Conservation (phyloP, 306 rosid species). For the Citrullus amarus region DNA sequence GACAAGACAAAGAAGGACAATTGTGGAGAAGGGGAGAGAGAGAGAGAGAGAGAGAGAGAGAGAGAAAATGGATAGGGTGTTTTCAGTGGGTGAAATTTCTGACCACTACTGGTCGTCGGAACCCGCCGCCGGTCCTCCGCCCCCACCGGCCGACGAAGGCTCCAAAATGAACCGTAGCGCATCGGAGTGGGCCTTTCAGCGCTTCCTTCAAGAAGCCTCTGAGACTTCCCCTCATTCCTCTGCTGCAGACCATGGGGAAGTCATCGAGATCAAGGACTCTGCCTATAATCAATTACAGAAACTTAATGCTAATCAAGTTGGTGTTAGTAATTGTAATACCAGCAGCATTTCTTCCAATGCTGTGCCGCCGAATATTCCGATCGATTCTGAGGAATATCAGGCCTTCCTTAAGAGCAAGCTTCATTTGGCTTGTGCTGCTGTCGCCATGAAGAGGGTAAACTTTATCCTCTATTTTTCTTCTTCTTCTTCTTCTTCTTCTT, state of each 20-base stretch:
- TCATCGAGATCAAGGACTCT: constrained; percentile 21
- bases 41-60: constrained; percentile 5
- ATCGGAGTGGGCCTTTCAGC: constrained; percentile 90
- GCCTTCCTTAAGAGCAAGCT: constrained; percentile 78
- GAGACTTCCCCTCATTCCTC: constrained; percentile 28
- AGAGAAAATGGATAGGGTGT: constrained; percentile 67
- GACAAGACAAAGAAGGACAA: neutral
- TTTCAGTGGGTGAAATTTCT: constrained; percentile 61
- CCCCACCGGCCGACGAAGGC: neutral
- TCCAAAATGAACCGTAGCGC: constrained; percentile 61
- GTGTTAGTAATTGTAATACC: neutral
- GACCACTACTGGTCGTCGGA: constrained; percentile 50
- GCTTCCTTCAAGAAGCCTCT: constrained; percentile 47
- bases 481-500: neutral
- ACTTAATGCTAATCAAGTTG: neutral
- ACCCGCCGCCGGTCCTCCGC: constrained; percentile 10
- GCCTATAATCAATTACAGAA: neutral
- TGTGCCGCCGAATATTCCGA: constrained; percentile 15
- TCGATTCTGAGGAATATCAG: constrained; percentile 51
- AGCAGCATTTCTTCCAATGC: neutral
- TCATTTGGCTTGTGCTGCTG: constrained; percentile 87
- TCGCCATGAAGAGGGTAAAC: constrained; percentile 59
- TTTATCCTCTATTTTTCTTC: neutral
- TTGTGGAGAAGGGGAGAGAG: neutral
- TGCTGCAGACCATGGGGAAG: constrained; percentile 14